Base-by-base conservation (phyloP, 495 filamentous ascomycete species). In the Chaetomidium leptoderma region DNA sequence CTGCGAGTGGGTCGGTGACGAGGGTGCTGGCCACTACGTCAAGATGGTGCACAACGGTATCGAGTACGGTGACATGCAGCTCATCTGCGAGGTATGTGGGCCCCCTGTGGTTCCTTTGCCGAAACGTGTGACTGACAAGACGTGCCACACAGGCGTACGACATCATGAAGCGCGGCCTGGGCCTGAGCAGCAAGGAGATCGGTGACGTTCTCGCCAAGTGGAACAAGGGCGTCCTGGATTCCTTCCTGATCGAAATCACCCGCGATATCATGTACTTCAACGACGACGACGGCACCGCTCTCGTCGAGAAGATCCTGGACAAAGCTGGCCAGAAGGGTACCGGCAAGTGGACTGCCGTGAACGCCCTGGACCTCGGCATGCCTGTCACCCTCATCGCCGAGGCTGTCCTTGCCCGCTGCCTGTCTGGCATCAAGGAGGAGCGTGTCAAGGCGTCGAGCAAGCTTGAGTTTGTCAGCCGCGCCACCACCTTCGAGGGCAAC, bases 1-100 rank as follows among this genome's bases (percentile, higher is more conserved):
- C 84, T 98, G 93, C 72, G 92, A 98, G 76, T 98, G 93, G 93
- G 93, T 97, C 64, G 93, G 93, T 81, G 93, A 98, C 80, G 91
- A 96, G 73, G 93, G 93, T 82, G 86, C 93, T 71, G 93, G 93
- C 59, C 93, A 98, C 84, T 98, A 96, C 82, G 92, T 98, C 80
- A 98, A 98, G 87, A 98, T 98, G 95, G 93, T 98, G 58, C 93
- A 98, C 86, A 98, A 98, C 75, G 93, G 93, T 83, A 98, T 98
- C 70, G 93, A 98, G 79, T 98, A 98, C 72, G 93, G 93, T 86
- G 93, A 98, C 77, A 98, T 98, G 93, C 93, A 98, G 83, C 80
- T 98, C 72, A 98, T 98, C 75, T 95, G 88, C 77, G 93, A 98
- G 87, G 93, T 97, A 74, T 44, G 80, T 61, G 24, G 3, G 13